Evolutionary conservation across 805 yeast genomes (phyloP), one percentile per base, ranked within the genome.

Genomic region (Nakazawaea sp.): DNA sequence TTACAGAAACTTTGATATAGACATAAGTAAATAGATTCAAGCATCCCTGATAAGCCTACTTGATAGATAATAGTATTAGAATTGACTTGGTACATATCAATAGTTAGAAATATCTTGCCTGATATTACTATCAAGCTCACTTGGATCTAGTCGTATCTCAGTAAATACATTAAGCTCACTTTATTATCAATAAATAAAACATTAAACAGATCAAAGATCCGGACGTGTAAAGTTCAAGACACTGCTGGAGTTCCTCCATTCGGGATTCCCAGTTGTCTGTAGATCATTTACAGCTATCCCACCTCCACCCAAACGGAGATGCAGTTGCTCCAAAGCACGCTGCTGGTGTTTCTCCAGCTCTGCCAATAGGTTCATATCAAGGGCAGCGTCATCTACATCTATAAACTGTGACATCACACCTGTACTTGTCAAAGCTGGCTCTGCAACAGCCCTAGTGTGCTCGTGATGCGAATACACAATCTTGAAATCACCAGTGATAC

Each of bases 1-100:
- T 19, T 49, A 50, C 19, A 8, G 27, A 5, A 27, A 31, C 27
- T 27, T 42, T 5, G 50, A 43, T 18, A 18, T 29, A 4, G 30
- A 38, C 24, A 18, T 21, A 10, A 10, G 10, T 21, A 21, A 10
- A 10, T 21, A 21, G n/a, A n/a, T n/a, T n/a, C n/a, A n/a, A n/a
- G n/a, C n/a, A n/a, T n/a, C n/a, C n/a, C n/a, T n/a, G n/a, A n/a
- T n/a, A n/a, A n/a, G n/a, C n/a, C n/a, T n/a, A n/a, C n/a, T n/a
- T n/a, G n/a, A n/a, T n/a, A n/a, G n/a, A n/a, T n/a, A n/a, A n/a
- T n/a, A n/a, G n/a, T n/a, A n/a, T n/a, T n/a, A n/a, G n/a, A n/a
- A n/a, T n/a, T n/a, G n/a, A n/a, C n/a, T n/a, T n/a, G n/a, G n/a
- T n/a, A n/a, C n/a, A n/a, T n/a, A n/a, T n/a, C n/a, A n/a, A n/a